phyloP scores from a whole-genome alignment of 2,329 filamentous ascomycete genomes.

The Amylocarpus encephaloides region DNA sequence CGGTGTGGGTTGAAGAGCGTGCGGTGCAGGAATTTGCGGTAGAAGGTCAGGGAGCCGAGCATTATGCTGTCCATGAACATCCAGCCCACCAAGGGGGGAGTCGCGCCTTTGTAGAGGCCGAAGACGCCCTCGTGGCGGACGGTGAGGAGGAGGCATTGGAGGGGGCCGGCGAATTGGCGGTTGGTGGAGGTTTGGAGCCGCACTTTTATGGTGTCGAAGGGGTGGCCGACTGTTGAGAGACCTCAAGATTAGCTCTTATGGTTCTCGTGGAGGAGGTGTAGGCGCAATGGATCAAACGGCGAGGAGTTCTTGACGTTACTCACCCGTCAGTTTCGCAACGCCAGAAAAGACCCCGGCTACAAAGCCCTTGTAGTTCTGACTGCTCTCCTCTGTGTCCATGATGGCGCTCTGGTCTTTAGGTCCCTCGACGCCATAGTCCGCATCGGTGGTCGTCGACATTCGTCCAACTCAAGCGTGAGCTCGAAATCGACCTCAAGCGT shows the following conservation, averaged over 20 bases:
- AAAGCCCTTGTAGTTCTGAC: constrained; percentile 79
- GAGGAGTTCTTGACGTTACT: constrained; percentile 31
- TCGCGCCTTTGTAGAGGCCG: constrained; percentile 91
- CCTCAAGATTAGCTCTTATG: constrained; percentile 1
- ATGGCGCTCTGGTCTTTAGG: neutral
- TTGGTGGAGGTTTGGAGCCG: constrained; percentile 80
- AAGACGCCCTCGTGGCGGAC: constrained; percentile 75
- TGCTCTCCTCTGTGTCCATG: constrained; percentile 24
- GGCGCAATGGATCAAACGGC: neutral
- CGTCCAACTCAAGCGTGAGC: neutral
- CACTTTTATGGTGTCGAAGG: constrained; percentile 96
- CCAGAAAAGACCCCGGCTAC: constrained; percentile 95
- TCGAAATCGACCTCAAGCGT: neutral
- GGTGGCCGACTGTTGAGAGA: constrained; percentile 47
- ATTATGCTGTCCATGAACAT: constrained; percentile 95
- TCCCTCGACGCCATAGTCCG: neutral
- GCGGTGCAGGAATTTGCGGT: constrained; percentile 76
- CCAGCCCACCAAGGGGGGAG: constrained; percentile 89
- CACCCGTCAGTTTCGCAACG: constrained; percentile 81
- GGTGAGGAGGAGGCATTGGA: constrained; percentile 81
- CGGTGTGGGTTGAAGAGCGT: constrained; percentile 61
- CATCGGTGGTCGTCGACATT: constrained; percentile 6
- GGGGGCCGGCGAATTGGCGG: constrained; percentile 73
- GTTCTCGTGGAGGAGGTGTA: constrained; percentile 23
- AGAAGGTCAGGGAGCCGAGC: constrained; percentile 86